Conservation (phyloP, 441 rosid species). For the Adansonia gregorii region DNA sequence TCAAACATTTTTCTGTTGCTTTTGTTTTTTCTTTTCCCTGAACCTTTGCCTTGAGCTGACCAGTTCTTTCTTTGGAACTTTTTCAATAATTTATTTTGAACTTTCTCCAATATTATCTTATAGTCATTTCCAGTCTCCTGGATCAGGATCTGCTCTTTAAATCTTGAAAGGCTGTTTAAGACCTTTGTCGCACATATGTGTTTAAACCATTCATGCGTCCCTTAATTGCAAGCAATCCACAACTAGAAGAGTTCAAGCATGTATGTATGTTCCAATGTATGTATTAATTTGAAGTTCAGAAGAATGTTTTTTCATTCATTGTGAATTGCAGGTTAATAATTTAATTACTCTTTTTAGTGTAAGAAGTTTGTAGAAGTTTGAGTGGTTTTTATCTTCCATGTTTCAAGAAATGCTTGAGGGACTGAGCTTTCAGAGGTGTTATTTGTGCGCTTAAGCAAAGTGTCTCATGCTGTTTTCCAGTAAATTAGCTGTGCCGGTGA, state of each 20-base stretch:
- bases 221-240: conserved; percentile 9
- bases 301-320: neutral
- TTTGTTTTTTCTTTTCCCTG: neutral
- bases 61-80: neutral
- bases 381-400: neutral
- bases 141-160: neutral
- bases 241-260: neutral
- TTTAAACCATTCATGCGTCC: neutral
- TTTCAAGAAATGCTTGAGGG: neutral
- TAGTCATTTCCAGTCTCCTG: neutral
- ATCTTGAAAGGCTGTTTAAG: conserved; percentile 10
- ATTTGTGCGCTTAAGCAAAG: neutral
- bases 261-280: neutral
- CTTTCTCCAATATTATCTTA: neutral
- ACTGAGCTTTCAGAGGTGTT: neutral
- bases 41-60: neutral
- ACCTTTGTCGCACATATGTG: conserved; percentile 1
- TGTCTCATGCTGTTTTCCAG: neutral
- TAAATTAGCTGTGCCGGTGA: neutral
- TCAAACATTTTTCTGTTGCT: neutral
- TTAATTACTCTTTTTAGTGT: neutral
- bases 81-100: neutral
- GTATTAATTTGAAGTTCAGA: neutral
- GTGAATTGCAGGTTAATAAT: neutral
- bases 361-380: neutral